These are phyloP conservation scores for Pyrenopolyporus hunteri DNA, from an alignment of 495 filamentous ascomycete species.

Conservation along the genomic window DNA sequence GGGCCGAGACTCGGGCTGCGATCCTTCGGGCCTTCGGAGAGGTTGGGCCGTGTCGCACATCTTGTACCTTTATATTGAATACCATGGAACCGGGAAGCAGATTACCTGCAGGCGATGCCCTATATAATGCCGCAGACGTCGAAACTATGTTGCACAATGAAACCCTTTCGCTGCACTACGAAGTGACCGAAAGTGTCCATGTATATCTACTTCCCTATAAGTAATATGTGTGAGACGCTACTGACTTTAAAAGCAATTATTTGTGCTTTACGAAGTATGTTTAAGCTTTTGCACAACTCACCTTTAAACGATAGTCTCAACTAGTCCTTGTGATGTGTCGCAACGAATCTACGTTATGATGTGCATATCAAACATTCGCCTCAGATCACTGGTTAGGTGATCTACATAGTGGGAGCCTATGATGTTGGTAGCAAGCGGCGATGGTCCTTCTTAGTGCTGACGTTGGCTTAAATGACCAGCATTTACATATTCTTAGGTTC, in stretches of 20 bases:
- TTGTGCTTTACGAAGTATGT: background rate
- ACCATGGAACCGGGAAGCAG: background rate
- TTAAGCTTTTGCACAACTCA: background rate
- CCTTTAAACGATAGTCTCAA: background rate
- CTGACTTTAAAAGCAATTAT: background rate
- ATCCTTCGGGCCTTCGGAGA: background rate
- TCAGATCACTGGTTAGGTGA: background rate
- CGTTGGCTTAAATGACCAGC: background rate
- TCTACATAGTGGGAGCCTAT: background rate
- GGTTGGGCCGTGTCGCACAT: background rate
- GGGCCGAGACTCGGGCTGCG: background rate
- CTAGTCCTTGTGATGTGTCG: too few relatives aligned
- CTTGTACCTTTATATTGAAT: background rate
- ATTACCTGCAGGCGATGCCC: background rate
- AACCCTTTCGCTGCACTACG: background rate
- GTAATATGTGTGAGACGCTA: background rate
- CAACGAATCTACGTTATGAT: too few relatives aligned
- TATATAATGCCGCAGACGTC: background rate
- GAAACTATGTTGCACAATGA: background rate
- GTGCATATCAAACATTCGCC: too few relatives aligned
- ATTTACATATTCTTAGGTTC: too few relatives aligned
- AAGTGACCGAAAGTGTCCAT: background rate
- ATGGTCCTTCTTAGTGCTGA: background rate
- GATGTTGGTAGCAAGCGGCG: background rate
- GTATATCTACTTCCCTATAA: background rate